Conservation (phyloP, 305 asterid species). For the Solanum aculeatissimum region DNA sequence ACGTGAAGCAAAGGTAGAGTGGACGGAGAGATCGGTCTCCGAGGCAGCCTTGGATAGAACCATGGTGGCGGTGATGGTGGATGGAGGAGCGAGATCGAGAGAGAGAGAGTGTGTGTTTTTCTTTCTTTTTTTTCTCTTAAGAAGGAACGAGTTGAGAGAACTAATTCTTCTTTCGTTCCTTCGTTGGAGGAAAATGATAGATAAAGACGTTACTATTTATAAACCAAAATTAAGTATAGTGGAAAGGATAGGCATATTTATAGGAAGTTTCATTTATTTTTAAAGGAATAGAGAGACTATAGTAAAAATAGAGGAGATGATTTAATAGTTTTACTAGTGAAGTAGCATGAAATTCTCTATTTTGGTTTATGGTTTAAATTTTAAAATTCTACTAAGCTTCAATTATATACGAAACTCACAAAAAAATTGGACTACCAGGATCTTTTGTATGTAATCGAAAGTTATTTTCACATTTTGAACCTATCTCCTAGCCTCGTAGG, state of each 20-base stretch:
- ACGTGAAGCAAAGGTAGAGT: conserved; percentile 9
- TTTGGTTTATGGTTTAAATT: background rate
- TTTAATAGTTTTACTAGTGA: background rate
- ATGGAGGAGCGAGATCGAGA: background rate
- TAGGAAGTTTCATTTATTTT: background rate
- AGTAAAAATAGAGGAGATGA: background rate
- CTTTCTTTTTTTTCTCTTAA: background rate
- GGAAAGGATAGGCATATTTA: background rate
- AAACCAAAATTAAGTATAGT: background rate
- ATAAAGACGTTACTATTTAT: background rate
- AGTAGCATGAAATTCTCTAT: background rate
- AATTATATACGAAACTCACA: background rate
- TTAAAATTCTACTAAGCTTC: background rate
- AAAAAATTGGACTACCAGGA: accelerated
- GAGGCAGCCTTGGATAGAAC: conserved; percentile 5
- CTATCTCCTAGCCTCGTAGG: background rate
- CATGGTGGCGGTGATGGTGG: background rate
- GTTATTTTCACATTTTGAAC: background rate
- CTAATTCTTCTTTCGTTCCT: background rate
- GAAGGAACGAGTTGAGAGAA: background rate
- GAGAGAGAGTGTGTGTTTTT: background rate
- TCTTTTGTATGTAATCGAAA: background rate
- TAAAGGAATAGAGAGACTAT: background rate
- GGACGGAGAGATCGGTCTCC: conserved; percentile 3
- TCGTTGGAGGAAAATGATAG: background rate